Conservation (phyloP, 192 early-diverging fungal genomes). For the Backusella liffmaniae region DNA sequence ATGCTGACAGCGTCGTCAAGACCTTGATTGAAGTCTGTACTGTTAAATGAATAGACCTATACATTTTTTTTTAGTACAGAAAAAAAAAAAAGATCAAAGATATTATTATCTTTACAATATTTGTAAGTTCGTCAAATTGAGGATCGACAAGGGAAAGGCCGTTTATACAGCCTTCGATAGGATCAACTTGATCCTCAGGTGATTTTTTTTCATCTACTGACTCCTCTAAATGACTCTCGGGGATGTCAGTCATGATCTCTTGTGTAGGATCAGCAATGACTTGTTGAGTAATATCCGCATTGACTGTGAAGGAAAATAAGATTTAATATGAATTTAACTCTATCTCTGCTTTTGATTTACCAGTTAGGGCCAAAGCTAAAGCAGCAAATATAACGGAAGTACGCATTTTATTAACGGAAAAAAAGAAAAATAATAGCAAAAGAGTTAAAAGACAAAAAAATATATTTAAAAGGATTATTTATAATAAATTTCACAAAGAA, state of each 20-base stretch:
- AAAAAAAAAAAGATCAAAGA: background rate
- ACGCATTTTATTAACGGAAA: background rate
- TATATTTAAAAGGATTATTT: background rate
- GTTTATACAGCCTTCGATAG: background rate
- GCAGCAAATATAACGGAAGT: background rate
- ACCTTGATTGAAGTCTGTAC: background rate
- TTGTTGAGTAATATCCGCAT: background rate
- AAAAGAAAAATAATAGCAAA: background rate
- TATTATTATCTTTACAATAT: background rate
- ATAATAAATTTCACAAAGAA: conserved; percentile 6
- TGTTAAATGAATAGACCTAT: conserved; percentile 5
- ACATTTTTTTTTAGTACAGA: background rate
- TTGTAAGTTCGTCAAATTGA: background rate
- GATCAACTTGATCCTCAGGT: background rate
- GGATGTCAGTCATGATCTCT: background rate
- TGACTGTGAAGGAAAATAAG: background rate
- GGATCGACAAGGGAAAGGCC: background rate
- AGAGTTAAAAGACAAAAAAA: background rate
- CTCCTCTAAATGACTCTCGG: background rate
- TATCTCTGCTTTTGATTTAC: background rate
- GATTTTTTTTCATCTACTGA: background rate
- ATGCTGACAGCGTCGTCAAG: background rate
- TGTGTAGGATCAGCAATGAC: background rate
- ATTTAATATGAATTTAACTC: background rate
- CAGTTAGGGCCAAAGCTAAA: background rate